Percentiles rank a stretch among this genome's conserved stretches.
phyloP scores from a whole-genome alignment of 2,329 filamentous ascomycete species.

The Arthrobotrys sinensis region DNA sequence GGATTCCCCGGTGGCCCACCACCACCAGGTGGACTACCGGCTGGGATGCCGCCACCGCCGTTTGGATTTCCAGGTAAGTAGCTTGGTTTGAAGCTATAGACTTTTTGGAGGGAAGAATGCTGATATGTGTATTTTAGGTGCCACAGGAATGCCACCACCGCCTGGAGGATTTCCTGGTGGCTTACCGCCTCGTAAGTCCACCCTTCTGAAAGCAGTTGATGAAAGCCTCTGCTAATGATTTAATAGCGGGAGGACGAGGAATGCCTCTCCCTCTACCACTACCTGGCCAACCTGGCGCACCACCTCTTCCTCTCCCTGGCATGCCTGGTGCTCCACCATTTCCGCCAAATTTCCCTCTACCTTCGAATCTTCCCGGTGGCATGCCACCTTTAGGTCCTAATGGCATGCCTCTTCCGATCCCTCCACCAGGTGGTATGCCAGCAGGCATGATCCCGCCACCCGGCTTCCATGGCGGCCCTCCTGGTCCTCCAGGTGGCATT shows the following conservation, averaged over 20 bases:
- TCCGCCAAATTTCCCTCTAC: constrained; percentile 69
- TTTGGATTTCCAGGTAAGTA: constrained; percentile 77
- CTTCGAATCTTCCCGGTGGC: constrained; percentile 36
- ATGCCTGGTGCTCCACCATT: constrained; percentile 64
- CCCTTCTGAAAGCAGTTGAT: neutral
- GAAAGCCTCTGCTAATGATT: neutral
- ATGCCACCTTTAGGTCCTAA: constrained; percentile 54
- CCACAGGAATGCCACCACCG: constrained; percentile 53
- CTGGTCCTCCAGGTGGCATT: constrained; percentile 48
- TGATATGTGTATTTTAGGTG: constrained; percentile 18
- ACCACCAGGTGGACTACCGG: constrained; percentile 65
- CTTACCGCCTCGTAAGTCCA: constrained; percentile 64
- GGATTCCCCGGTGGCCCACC: constrained; percentile 78
- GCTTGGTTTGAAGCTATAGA: neutral
- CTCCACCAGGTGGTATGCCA: constrained; percentile 45
- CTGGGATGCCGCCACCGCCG: constrained; percentile 70
- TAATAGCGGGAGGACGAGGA: constrained; percentile 56
- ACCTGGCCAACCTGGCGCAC: constrained; percentile 50
- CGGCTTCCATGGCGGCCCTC: constrained; percentile 42
- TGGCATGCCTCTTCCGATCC: constrained; percentile 53
- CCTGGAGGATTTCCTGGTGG: constrained; percentile 64
- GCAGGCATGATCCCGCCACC: constrained; percentile 55
- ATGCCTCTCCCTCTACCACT: constrained; percentile 59
- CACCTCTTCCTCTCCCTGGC: constrained; percentile 55
- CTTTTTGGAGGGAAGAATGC: constrained; percentile 13